A percentile compares a stretch with the other conserved stretches of the same genome.
These are phyloP conservation scores for Echria macrotheca DNA, from an alignment of 495 filamentous ascomycete genomes.

Conservation along the genomic window DNA sequence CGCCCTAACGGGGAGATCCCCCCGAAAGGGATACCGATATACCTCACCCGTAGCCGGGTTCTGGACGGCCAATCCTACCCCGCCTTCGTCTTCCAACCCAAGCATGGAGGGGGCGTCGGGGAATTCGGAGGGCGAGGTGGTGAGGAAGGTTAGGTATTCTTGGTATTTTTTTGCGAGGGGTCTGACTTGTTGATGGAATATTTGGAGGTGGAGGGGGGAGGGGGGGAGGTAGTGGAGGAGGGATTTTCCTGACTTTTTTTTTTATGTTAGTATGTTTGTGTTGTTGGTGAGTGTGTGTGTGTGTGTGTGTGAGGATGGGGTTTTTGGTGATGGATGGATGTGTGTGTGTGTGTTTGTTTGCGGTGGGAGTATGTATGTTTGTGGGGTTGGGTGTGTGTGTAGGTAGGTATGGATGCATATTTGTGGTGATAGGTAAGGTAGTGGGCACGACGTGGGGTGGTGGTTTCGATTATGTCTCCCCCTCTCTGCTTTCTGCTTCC, in stretches of 20 bases:
- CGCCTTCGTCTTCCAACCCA: slow-evolving; percentile 25
- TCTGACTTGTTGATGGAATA: slow-evolving; percentile 29
- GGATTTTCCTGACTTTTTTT: slow-evolving; percentile 37
- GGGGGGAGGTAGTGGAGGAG: slow-evolving; percentile 41
- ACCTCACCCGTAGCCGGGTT: slow-evolving; percentile 39
- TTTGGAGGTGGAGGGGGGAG: slow-evolving; percentile 20
- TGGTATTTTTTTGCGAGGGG: slow-evolving; percentile 44
- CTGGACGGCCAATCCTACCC: slow-evolving; percentile 38
- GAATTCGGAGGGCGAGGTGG: slow-evolving; percentile 43
- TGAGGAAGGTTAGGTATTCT: slow-evolving; percentile 43
- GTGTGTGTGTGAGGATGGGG: too few species aligned
- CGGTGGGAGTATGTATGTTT: too few species aligned
- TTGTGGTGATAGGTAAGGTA: too few species aligned
- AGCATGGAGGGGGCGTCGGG: slow-evolving; percentile 36
- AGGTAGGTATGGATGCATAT: too few species aligned
- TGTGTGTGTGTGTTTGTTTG: too few species aligned
- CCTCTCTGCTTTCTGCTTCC: too few species aligned
- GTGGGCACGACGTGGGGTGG: too few species aligned
- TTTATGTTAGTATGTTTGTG: too few species aligned
- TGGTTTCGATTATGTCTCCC: too few species aligned
- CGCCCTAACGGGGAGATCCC: slow-evolving; percentile 28
- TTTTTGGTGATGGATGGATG: too few species aligned
- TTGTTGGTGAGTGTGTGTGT: background rate
- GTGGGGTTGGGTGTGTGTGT: too few species aligned
- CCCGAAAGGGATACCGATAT: slow-evolving; percentile 31